Percentiles rank a stretch among this genome's conserved stretches.
These are phyloP conservation scores for Acer negundo DNA, from an alignment of 345 rosid genomes.

Conservation along the genomic window DNA sequence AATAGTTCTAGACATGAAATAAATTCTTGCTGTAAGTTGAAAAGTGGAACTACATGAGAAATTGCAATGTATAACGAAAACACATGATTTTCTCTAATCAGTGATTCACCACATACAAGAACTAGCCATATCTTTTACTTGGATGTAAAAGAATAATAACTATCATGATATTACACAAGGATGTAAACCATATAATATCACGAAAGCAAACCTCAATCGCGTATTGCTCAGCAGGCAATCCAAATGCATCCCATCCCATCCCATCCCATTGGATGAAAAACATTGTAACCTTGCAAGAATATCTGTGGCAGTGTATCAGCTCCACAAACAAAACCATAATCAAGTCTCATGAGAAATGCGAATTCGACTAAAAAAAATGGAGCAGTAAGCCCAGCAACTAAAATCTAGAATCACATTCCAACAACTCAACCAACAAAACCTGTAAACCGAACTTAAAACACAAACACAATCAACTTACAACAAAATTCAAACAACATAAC, in stretches of 20 bases:
- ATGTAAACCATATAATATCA: background rate
- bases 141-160: background rate
- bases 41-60: too few species aligned
- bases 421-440: conserved; percentile 1
- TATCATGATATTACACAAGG: conserved; percentile 5
- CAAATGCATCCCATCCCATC: conserved; percentile 99
- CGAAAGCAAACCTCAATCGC: conserved; percentile 72
- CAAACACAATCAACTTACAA: background rate
- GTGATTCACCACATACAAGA: background rate
- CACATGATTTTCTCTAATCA: background rate
- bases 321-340: background rate
- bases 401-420: conserved; percentile 2
- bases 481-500: conserved; percentile 2
- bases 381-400: background rate
- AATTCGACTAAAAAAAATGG: background rate
- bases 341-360: background rate
- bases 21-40: too few species aligned
- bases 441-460: background rate
- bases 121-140: background rate
- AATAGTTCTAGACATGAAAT: too few species aligned
- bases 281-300: conserved; percentile 96
- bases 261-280: conserved; percentile 97
- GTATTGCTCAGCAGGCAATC: conserved; percentile 95
- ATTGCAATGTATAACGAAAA: background rate
- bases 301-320: conserved; percentile 86